Evolutionary conservation across 139 green algal genomes (phyloP).

Genomic region (Coccomyxa sp.): DNA sequence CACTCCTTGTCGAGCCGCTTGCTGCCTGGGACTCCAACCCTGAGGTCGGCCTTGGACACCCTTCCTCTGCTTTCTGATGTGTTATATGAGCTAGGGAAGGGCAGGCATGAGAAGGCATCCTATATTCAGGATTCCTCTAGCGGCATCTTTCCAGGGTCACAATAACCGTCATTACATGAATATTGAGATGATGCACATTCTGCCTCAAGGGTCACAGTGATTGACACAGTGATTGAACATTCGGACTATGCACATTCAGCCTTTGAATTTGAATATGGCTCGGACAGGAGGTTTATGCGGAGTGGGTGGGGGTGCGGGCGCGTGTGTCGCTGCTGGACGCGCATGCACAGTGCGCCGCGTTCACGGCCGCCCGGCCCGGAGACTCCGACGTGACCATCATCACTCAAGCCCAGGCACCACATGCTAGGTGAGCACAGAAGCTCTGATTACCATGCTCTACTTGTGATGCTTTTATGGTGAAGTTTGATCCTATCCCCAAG

Average conservation of each 20-base stretch:
- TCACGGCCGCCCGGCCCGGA: constrained; percentile 17
- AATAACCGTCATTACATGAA: too few relatives aligned
- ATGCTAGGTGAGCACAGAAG: not conserved
- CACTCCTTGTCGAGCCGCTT: constrained; percentile 53
- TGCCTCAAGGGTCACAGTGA: too few relatives aligned
- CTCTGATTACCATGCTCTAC: not conserved
- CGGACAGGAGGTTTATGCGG: constrained; percentile 42
- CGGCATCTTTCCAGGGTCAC: too few relatives aligned
- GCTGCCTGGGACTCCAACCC: constrained; percentile 10
- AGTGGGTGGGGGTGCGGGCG: constrained; percentile 63
- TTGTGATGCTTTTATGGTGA: not conserved
- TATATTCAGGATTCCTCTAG: not conserved
- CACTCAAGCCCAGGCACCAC: constrained; percentile 27
- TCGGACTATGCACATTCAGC: not conserved
- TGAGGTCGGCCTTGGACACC: not conserved
- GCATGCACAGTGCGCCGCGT: constrained; percentile 55
- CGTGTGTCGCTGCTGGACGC: constrained; percentile 46
- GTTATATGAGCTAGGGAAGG: too few relatives aligned
- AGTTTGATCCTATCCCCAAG: not conserved
- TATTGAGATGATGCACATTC: too few relatives aligned
- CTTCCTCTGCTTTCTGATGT: too few relatives aligned
- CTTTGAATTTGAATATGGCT: not conserved
- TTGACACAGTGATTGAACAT: too few relatives aligned
- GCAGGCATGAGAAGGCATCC: not conserved
- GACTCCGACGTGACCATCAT: constrained; percentile 17